A percentile compares a stretch with the other conserved stretches of the same genome.
These are phyloP conservation scores for Rhodotorula taiwanensis DNA, from an alignment of 768 basidiomycete species.

Conservation along the genomic window DNA sequence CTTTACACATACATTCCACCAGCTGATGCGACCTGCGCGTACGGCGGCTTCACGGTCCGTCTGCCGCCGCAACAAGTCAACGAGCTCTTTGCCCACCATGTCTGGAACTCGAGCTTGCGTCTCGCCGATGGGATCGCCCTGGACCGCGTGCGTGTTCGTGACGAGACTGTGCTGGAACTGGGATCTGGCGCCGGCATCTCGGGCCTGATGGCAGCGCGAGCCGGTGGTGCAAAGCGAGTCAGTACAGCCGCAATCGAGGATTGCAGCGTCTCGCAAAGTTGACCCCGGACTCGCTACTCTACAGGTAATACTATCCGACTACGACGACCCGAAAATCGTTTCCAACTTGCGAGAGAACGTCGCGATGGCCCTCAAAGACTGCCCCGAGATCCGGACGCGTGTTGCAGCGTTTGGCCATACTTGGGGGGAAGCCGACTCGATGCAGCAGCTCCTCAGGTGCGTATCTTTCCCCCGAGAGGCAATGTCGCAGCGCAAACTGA, in stretches of 20 bases:
- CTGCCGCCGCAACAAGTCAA: slow-evolving; percentile 26
- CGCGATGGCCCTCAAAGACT: background rate
- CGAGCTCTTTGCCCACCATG: slow-evolving; percentile 8
- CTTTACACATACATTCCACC: slow-evolving; percentile 17
- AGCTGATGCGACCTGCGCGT: background rate
- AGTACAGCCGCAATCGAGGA: too few relatives aligned
- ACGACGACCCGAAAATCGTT: slow-evolving; percentile 19
- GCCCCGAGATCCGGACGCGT: background rate
- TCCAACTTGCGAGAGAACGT: slow-evolving; percentile 11
- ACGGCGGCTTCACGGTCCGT: background rate
- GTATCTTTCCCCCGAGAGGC: background rate
- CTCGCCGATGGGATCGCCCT: background rate
- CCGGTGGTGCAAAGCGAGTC: slow-evolving; percentile 5
- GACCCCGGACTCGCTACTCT: too few relatives aligned
- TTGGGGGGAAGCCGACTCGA: slow-evolving; percentile 10
- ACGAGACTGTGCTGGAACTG: slow-evolving; percentile 5
- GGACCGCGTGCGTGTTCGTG: background rate
- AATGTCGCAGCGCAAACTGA: background rate
- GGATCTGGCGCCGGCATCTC: slow-evolving; percentile 7
- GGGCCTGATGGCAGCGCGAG: slow-evolving; percentile 6
- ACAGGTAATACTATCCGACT: slow-evolving; percentile 16
- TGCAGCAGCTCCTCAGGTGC: slow-evolving; percentile 7
- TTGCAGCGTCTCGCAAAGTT: too few relatives aligned
- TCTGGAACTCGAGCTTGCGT: background rate
- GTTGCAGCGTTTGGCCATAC: slow-evolving; percentile 6